These are phyloP conservation scores for Remersonia thermophila DNA, from an alignment of 2,329 filamentous ascomycete species.

Conservation along the genomic window DNA sequence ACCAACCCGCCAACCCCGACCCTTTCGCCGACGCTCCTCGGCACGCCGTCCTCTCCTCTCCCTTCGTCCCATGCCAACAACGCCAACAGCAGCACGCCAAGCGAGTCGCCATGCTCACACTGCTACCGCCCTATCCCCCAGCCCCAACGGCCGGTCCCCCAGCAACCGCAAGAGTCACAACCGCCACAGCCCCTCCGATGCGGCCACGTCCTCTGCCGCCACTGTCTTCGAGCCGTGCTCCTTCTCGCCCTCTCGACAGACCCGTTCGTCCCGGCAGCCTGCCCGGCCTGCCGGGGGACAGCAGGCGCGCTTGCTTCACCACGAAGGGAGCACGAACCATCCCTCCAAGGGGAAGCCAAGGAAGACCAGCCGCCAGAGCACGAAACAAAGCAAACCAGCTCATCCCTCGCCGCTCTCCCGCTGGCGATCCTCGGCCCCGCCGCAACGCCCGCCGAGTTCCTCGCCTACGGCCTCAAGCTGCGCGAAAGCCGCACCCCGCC, in stretches of 20 bases:
- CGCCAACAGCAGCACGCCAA: not conserved
- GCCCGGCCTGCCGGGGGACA: not conserved
- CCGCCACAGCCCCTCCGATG: not conserved
- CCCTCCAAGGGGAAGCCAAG: not conserved
- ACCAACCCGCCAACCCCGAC: not conserved
- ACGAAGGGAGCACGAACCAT: not conserved
- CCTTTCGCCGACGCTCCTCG: not conserved
- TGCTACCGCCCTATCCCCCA: conserved; percentile 1
- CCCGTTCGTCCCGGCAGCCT: conserved; percentile 4
- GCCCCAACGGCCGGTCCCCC: not conserved
- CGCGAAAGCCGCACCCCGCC: conserved; percentile 4
- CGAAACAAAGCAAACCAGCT: not conserved
- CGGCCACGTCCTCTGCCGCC: conserved; percentile 6
- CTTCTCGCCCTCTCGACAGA: conserved; percentile 2
- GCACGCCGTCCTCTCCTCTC: not conserved
- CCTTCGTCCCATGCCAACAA: not conserved
- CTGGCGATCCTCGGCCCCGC: conserved; percentile 3
- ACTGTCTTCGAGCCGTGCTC: conserved; percentile 1
- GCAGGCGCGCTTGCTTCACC: not conserved
- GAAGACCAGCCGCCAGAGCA: not conserved
- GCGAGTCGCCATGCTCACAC: not conserved
- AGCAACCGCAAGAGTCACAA: not conserved
- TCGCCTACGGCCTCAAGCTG: conserved; percentile 7
- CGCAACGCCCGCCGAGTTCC: conserved; percentile 6
- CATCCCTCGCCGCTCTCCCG: not conserved